phyloP scores from a whole-genome alignment of 176 grass and related monocot species.

The Aegilops speltoides region DNA sequence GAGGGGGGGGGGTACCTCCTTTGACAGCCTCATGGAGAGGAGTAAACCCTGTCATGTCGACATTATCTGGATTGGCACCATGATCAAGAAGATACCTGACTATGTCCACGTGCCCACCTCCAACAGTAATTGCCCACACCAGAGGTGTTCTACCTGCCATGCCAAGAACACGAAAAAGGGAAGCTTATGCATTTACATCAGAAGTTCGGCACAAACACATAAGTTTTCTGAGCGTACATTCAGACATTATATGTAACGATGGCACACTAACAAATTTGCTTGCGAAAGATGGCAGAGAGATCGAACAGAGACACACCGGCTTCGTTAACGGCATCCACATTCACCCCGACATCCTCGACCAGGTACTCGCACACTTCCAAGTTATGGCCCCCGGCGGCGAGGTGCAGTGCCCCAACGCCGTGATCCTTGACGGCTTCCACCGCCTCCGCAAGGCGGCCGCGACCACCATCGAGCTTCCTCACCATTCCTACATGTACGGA shows the following conservation, averaged over 20 bases:
- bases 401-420: too few species aligned
- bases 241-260: not conserved
- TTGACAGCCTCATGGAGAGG: not conserved
- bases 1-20: not conserved
- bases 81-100: constrained; percentile 8
- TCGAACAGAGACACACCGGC: not conserved
- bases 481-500: too few species aligned
- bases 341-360: not conserved
- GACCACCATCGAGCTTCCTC: too few species aligned
- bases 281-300: not conserved
- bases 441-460: too few species aligned
- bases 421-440: too few species aligned
- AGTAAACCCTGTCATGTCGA: not conserved
- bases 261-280: not conserved
- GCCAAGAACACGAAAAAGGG: not conserved
- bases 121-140: not conserved
- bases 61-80: not conserved
- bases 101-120: not conserved
- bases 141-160: not conserved
- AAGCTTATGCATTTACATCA: not conserved
- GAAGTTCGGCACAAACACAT: too few species aligned
- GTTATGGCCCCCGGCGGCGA: too few species aligned
- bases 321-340: not conserved
- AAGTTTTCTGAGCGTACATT: not conserved
- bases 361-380: not conserved